These are phyloP conservation scores for Silene noctiflora DNA, from an alignment of 179 eudicot genomes.

Conservation along the genomic window DNA sequence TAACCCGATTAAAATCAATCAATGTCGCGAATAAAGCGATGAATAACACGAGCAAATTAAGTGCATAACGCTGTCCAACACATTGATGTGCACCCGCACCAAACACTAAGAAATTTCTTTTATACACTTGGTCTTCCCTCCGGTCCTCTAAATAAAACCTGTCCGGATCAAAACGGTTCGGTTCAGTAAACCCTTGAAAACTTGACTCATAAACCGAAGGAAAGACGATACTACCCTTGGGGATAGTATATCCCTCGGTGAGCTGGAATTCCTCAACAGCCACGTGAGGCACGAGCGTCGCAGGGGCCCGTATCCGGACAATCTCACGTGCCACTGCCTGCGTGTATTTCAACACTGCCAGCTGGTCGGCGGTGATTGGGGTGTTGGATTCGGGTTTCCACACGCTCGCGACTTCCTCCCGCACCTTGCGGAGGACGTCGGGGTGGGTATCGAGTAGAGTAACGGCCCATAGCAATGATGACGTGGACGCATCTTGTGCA, in stretches of 20 bases:
- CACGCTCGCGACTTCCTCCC: conserved; percentile 43
- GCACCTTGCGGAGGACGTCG: conserved; percentile 45
- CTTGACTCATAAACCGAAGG: conserved; percentile 78
- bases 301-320: conserved; percentile 59
- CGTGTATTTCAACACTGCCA: conserved; percentile 59
- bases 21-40: conserved; percentile 58
- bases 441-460: conserved; percentile 63
- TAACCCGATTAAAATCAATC: conserved; percentile 61
- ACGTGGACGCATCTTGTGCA: conserved; percentile 84
- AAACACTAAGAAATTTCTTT: conserved; percentile 67
- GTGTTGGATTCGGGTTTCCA: conserved; percentile 48
- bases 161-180: conserved; percentile 77
- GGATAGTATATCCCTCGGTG: conserved; percentile 46
- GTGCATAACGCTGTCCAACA: conserved; percentile 79
- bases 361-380: conserved; percentile 47
- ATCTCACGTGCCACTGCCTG: conserved; percentile 90
- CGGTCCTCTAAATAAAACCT: conserved; percentile 60
- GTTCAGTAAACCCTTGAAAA: conserved; percentile 68
- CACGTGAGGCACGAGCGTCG: conserved; percentile 73
- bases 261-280: conserved; percentile 60
- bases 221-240: conserved; percentile 74
- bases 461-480: conserved; percentile 79
- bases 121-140: conserved; percentile 57
- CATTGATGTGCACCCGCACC: conserved; percentile 90
- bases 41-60: conserved; percentile 62